phyloP scores from a whole-genome alignment of 2,329 filamentous ascomycete genomes.

The Cytospora leucostoma region DNA sequence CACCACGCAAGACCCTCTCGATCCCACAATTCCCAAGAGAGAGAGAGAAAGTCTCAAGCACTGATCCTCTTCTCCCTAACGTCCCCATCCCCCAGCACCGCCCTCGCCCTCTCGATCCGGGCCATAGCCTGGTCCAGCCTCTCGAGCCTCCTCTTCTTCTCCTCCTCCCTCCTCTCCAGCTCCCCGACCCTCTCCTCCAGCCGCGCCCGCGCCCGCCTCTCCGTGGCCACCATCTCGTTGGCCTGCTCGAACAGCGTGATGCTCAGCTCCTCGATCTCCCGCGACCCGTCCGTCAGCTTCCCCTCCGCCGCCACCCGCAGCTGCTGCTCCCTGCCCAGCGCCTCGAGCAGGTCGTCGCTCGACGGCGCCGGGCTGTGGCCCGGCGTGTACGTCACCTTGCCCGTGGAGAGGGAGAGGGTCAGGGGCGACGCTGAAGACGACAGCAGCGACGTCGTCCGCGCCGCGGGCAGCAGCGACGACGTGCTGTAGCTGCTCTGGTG shows the following conservation, averaged over 20 bases:
- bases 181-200: conserved; percentile 70
- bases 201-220: conserved; percentile 69
- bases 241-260: conserved; percentile 77
- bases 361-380: conserved; percentile 30
- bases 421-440: conserved; percentile 14
- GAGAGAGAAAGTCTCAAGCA: conserved; percentile 16
- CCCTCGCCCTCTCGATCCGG: conserved; percentile 70
- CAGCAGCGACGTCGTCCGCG: not conserved
- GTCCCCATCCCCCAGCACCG: conserved; percentile 50
- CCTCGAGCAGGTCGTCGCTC: conserved; percentile 58
- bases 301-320: conserved; percentile 70
- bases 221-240: conserved; percentile 83
- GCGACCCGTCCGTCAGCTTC: conserved; percentile 64
- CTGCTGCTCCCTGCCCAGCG: conserved; percentile 65
- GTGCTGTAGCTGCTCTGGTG: conserved; percentile 31
- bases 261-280: conserved; percentile 77
- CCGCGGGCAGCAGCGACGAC: conserved; percentile 11
- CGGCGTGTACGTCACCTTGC: conserved; percentile 21
- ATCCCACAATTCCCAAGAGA: not conserved
- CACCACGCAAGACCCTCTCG: not conserved
- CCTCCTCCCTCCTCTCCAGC: conserved; percentile 68
- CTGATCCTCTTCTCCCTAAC: conserved; percentile 12
- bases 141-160: conserved; percentile 70
- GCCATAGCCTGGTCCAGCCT: conserved; percentile 69
- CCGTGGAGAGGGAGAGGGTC: conserved; percentile 23